Evolutionary conservation across 371 early-diverging fungal genomes (phyloP), one percentile per base, ranked within the genome.

Genomic region (Coelomomyces lativittatus): DNA sequence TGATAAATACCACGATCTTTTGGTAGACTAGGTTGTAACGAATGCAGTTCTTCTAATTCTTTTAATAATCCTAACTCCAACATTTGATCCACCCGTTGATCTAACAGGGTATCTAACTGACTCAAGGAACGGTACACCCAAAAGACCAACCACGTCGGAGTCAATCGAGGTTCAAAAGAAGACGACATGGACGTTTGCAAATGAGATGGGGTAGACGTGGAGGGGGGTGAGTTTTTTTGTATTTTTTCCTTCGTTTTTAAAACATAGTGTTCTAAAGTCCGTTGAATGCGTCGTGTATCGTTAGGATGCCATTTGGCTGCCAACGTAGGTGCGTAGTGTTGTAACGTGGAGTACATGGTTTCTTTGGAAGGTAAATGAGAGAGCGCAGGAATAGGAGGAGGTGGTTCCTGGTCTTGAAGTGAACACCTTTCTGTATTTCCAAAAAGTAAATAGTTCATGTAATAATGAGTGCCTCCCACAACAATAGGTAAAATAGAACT

Each of bases 391-490:
- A 51, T 26, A 48, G 39, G 24, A 15, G 2, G 31, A 24, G 44
- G 37, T 10, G 15, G 44, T 28, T 39, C 27, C 7, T 17, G n/a
- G 21, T 17, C 19, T 24, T 56, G n/a, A 29, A 37, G 23, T 48
- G 34, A n/a, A 33, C 26, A 12, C 39, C 26, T 12, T 4, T 10
- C 39, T 31, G 12, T 63, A 25, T 31, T 74, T 62, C 80, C 84
- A n/a, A n/a, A 95, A 21, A 95, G 60, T 2, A 86, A 52, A 0
- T 84, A 79, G 52, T 95, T 91, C 23, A 93, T 70, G 56, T 95
- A 95, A 56, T 95, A 95, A 54, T 91, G 80, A 0, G 95, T 95
- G 27, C 96, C 96, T 28, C 96, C 96, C 0, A 91, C 93, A 11
- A 95, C 61, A 4, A 95, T 81, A 0, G 95, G 89, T 14, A 85